Conservation (phyloP, 805 yeast genomes). For the Danielia oregonensis region DNA sequence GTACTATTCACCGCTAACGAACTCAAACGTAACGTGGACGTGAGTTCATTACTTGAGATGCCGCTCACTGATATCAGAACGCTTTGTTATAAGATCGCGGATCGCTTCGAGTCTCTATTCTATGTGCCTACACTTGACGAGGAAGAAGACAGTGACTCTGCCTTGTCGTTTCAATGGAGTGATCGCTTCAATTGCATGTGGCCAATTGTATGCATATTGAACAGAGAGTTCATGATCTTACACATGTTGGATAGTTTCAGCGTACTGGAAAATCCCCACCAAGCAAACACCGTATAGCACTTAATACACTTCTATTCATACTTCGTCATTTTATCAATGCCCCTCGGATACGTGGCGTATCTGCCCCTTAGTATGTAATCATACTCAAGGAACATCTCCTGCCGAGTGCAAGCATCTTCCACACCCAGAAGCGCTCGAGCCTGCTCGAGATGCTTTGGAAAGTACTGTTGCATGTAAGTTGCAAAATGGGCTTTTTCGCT, state of each 20-base stretch:
- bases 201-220: constrained; percentile 21
- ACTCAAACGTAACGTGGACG: constrained; percentile 4
- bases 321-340: no score
- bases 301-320: no score
- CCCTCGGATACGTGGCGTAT: no score
- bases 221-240: constrained; percentile 9
- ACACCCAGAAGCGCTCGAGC: no score
- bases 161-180: constrained; percentile 15
- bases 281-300: no score
- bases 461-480: neutral
- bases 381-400: neutral
- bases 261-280: neutral
- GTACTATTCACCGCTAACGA: constrained; percentile 9
- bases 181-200: constrained; percentile 27
- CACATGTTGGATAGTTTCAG: neutral
- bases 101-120: constrained; percentile 20
- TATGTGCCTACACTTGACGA: constrained; percentile 18
- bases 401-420: no score
- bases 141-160: constrained; percentile 6
- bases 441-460: neutral
- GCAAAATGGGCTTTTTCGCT: constrained; percentile 1
- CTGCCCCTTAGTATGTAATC: neutral
- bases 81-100: constrained; percentile 22
- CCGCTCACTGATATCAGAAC: constrained; percentile 25
- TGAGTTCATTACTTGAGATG: constrained; percentile 13